Evolutionary conservation across 2,329 filamentous ascomycete species (phyloP), one percentile per base, ranked within the genome.

Genomic region (Colletotrichum destructivum): DNA sequence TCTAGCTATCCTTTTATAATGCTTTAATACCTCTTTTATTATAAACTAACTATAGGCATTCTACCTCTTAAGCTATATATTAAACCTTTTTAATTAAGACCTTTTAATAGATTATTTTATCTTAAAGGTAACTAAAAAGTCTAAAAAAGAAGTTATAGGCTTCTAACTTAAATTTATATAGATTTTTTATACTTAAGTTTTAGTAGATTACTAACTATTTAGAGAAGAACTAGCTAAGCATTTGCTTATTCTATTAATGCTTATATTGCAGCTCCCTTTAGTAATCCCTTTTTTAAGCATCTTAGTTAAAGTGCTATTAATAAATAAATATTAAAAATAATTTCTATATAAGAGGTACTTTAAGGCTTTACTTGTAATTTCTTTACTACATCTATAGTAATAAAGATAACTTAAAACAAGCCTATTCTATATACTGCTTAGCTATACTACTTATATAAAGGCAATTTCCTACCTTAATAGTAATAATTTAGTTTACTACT

Each of bases 91-190:
- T 35, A 35, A 35, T 35, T 55, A 55, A 7, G 0, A n/a, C 23
- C 1, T 35, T 55, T 2, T 55, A 55, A 18, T 35, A 35, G 21
- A 55, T 35, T 55, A 55, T 51, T 2, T 23, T 51, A 51, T 23
- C 8, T 2, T 51, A 23, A 3, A 51, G 0, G 9, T 13, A 23
- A 0, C 3, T 7, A 0, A n/a, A n/a, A 1, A 55, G 4, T n/a
- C 8, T 38, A 31, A 55, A 55, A 6, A 55, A 38, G 26, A 55
- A 55, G 0, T 55, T 31, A 11, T 55, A 55, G 2, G 4, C 3
- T n/a, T 55, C 1, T 55, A 55, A 2, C 1, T 55, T 55, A 16
- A 1, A 55, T 0, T 55, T 38, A 2, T 55, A 15, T 26, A 55
- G 0, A n/a, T 38, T 18, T 7, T 55, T 2, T 35, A 35, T 38